phyloP scores from a whole-genome alignment of 768 basidiomycete species.

The Serendipita indica region DNA sequence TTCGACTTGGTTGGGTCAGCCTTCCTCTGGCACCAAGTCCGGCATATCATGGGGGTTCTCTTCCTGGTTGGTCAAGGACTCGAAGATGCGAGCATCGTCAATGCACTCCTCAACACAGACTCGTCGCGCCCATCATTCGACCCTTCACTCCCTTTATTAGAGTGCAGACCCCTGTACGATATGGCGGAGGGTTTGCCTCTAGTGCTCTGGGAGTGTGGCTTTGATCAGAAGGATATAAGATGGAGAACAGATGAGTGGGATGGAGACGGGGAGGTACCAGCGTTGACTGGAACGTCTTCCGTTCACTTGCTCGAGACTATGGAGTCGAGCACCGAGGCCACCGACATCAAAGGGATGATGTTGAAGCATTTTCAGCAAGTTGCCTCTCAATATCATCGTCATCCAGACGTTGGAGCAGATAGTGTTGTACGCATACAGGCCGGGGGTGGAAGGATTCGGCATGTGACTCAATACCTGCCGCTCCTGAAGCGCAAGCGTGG shows the following conservation, averaged over 20 bases:
- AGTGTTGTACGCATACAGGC: slow-evolving; percentile 14
- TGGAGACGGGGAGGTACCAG: slow-evolving; percentile 16
- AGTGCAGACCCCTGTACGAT: slow-evolving; percentile 68
- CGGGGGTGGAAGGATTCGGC: slow-evolving; percentile 55
- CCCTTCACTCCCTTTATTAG: slow-evolving; percentile 22
- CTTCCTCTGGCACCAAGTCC: slow-evolving; percentile 90
- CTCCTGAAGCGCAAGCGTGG: slow-evolving; percentile 52
- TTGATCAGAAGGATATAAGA: slow-evolving; percentile 43
- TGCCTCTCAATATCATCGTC: slow-evolving; percentile 35
- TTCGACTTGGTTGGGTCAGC: slow-evolving; percentile 78
- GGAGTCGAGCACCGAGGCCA: slow-evolving; percentile 39
- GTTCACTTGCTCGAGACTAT: slow-evolving; percentile 37
- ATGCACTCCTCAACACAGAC: slow-evolving; percentile 57
- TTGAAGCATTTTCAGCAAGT: slow-evolving; percentile 51
- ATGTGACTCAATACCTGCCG: slow-evolving; percentile 48
- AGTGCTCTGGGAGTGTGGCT: slow-evolving; percentile 82
- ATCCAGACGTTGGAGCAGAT: slow-evolving; percentile 21
- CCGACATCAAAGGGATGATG: slow-evolving; percentile 48
- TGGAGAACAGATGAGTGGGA: slow-evolving; percentile 53
- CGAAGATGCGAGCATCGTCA: slow-evolving; percentile 56
- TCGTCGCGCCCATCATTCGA: slow-evolving; percentile 22
- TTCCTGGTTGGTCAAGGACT: slow-evolving; percentile 76
- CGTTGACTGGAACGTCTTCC: slow-evolving; percentile 19
- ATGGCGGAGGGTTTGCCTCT: slow-evolving; percentile 90
- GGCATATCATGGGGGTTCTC: slow-evolving; percentile 84